These are phyloP conservation scores for Schwanniomyces vanrijiae DNA, from an alignment of 805 yeast genomes.

Conservation along the genomic window DNA sequence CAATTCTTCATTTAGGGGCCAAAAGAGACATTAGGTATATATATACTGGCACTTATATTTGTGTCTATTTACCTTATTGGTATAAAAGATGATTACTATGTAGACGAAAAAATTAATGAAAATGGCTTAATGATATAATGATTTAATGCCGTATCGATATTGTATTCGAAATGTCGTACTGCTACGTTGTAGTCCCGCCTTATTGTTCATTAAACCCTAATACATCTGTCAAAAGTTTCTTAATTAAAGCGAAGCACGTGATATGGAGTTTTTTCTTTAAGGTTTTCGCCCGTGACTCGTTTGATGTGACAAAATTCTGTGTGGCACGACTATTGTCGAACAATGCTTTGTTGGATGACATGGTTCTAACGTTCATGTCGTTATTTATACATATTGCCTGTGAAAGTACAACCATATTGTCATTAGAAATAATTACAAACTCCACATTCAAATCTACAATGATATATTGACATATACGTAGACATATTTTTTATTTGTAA, in stretches of 20 bases:
- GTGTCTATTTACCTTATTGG: no score
- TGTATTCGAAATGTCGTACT: no score
- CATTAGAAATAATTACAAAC: no score
- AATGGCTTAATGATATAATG: no score
- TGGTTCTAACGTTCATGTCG: background rate
- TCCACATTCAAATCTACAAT: no score
- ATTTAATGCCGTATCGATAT: no score
- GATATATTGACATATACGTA: background rate
- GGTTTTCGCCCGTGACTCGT: background rate
- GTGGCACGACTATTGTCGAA: background rate
- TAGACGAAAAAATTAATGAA: no score
- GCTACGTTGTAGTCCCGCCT: background rate
- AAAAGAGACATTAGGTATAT: background rate
- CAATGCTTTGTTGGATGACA: background rate
- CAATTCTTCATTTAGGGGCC: constrained; percentile 70
- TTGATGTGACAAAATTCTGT: background rate
- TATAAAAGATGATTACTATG: no score
- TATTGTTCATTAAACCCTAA: background rate
- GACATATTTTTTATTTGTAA: background rate
- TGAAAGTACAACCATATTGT: no score
- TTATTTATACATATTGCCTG: background rate
- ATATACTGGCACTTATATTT: background rate
- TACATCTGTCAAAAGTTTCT: background rate
- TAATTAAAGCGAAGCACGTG: background rate
- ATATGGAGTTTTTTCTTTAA: background rate